These are phyloP conservation scores for Balakata baccata DNA, from an alignment of 345 rosid genomes.

Conservation along the genomic window DNA sequence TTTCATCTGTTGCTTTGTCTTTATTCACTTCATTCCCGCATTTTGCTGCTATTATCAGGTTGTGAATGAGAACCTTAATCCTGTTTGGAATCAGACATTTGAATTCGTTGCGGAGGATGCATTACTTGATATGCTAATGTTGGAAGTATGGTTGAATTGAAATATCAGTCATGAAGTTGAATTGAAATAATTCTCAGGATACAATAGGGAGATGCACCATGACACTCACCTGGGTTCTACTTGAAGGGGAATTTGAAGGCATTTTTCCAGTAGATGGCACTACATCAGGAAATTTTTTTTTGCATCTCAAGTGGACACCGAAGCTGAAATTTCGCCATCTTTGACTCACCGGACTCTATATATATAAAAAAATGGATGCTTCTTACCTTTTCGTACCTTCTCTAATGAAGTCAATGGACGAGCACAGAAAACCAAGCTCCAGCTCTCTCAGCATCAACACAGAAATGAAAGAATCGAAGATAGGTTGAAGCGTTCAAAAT, in stretches of 20 bases:
- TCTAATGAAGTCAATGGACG: no score
- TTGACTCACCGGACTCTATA: slow-evolving; percentile 16
- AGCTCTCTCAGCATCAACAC: no score
- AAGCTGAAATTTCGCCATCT: slow-evolving; percentile 55
- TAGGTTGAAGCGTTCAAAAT: background rate
- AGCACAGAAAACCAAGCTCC: no score
- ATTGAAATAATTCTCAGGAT: slow-evolving; percentile 42
- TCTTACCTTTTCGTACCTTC: no score
- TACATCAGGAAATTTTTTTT: slow-evolving; percentile 59
- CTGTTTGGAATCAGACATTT: slow-evolving; percentile 94
- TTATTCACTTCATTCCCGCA: no score
- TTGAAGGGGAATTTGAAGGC: slow-evolving; percentile 74
- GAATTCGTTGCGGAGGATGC: slow-evolving; percentile 95
- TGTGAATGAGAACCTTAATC: slow-evolving; percentile 67
- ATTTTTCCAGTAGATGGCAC: slow-evolving; percentile 54
- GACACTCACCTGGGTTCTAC: slow-evolving; percentile 76
- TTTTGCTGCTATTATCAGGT: slow-evolving; percentile 42
- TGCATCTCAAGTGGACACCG: slow-evolving; percentile 75
- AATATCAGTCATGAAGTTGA: background rate
- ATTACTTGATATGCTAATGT: slow-evolving; percentile 67
- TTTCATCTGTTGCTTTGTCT: no score
- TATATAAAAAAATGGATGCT: no score
- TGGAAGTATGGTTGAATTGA: slow-evolving; percentile 45
- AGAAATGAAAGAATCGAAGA: background rate
- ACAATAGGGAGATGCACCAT: slow-evolving; percentile 74